Percentiles rank a stretch among this genome's conserved stretches.
Evolutionary conservation across 2,329 filamentous ascomycete genomes (phyloP).

Genomic region (Ophiostoma perfectum): DNA sequence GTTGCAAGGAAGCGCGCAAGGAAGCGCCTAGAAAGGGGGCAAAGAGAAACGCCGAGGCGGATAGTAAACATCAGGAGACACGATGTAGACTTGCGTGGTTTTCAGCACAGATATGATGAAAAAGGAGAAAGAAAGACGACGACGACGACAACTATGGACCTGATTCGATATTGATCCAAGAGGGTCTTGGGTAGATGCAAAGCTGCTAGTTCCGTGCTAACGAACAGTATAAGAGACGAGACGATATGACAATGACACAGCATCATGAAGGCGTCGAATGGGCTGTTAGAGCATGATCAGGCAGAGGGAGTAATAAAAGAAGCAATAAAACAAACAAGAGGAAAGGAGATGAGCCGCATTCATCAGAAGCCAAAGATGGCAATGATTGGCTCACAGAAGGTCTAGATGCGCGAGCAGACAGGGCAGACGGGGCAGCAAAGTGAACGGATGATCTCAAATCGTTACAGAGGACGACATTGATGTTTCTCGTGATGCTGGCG

Average conservation of each 20-base stretch:
- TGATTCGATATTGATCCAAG: too few relatives aligned
- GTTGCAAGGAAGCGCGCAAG: neutral
- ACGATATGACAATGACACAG: neutral
- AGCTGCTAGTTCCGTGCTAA: neutral
- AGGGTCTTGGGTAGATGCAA: neutral
- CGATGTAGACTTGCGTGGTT: neutral
- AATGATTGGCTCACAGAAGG: neutral
- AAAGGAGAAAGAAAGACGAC: neutral
- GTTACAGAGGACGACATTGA: too few relatives aligned
- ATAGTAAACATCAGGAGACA: neutral
- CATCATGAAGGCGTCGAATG: constrained; percentile 4
- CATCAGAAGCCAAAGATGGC: neutral
- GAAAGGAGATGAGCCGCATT: neutral
- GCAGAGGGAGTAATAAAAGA: neutral
- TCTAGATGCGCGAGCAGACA: constrained; percentile 5
- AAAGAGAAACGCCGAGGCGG: neutral
- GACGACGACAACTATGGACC: too few relatives aligned
- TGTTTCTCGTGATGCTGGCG: neutral
- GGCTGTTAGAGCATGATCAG: neutral
- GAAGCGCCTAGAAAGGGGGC: neutral
- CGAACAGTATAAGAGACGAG: neutral
- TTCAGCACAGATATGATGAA: neutral
- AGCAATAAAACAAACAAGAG: neutral
- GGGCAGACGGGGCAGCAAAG: neutral
- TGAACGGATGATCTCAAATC: neutral